Evolutionary conservation across 805 yeast species (phyloP).

Genomic region (Ascoidea rubescens): DNA sequence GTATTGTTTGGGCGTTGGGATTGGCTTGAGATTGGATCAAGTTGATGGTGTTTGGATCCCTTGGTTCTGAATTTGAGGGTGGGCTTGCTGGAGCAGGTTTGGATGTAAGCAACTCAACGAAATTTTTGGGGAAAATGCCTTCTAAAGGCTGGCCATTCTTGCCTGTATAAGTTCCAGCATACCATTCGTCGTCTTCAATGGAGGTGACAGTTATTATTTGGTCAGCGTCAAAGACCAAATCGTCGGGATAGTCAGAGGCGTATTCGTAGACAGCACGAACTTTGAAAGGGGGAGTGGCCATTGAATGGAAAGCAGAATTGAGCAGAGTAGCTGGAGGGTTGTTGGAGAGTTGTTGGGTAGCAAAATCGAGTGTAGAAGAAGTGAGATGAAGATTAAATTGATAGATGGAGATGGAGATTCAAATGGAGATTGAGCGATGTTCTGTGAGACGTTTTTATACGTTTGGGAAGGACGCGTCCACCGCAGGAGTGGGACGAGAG

Average conservation of each 20-base stretch:
- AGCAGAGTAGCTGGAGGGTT: too few species aligned
- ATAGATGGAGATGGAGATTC: too few species aligned
- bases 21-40: background rate
- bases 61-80: background rate
- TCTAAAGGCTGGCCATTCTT: slow-evolving; percentile 27
- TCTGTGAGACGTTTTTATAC: too few species aligned
- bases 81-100: slow-evolving; percentile 3
- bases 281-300: slow-evolving; percentile 37
- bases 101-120: slow-evolving; percentile 34
- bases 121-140: slow-evolving; percentile 84
- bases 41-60: background rate
- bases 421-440: too few species aligned
- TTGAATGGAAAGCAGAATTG: background rate
- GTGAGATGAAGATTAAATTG: too few species aligned
- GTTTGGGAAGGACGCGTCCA: too few species aligned
- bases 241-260: slow-evolving; percentile 67
- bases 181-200: slow-evolving; percentile 90
- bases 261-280: slow-evolving; percentile 61
- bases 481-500: too few species aligned
- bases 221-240: slow-evolving; percentile 54
- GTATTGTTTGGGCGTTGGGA: background rate
- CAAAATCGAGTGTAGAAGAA: too few species aligned
- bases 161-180: slow-evolving; percentile 42
- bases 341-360: too few species aligned
- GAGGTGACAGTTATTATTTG: slow-evolving; percentile 62